These are phyloP conservation scores for Bruguiera hainesii DNA, from an alignment of 441 rosid genomes.

Conservation along the genomic window DNA sequence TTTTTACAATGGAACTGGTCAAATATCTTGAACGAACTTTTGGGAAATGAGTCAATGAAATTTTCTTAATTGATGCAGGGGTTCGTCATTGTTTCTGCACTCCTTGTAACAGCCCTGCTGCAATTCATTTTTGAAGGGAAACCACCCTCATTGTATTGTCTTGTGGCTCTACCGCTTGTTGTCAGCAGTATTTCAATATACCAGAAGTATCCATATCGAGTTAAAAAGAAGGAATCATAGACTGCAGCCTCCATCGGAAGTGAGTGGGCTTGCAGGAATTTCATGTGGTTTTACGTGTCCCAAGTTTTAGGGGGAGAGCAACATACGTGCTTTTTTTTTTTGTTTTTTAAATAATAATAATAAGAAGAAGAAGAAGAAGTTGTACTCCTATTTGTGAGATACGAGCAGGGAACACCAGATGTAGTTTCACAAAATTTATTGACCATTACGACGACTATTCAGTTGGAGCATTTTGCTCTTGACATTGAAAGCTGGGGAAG, in stretches of 20 bases:
- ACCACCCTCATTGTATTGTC: constrained; percentile 73
- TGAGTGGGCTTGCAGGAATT: not conserved
- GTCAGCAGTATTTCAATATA: constrained; percentile 75
- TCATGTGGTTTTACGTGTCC: constrained; percentile 2
- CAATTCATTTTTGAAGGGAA: constrained; percentile 93
- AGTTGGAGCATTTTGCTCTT: too few species aligned
- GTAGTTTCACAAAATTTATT: constrained; percentile 10
- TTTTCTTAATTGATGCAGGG: constrained; percentile 50
- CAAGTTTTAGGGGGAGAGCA: not conserved
- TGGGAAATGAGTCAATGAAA: not conserved
- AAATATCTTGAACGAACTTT: not conserved
- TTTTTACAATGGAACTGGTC: not conserved
- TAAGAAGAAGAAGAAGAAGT: not conserved
- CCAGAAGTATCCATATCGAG: constrained; percentile 79
- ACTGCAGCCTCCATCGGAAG: not conserved
- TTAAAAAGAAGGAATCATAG: constrained; percentile 69
- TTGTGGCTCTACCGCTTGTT: constrained; percentile 82
- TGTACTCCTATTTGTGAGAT: not conserved
- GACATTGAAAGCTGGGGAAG: too few species aligned
- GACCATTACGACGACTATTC: not conserved
- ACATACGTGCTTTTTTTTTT: not conserved
- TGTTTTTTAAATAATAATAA: too few species aligned
- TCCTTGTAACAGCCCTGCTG: constrained; percentile 82
- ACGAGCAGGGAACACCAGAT: constrained; percentile 6
- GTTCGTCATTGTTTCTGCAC: constrained; percentile 95